Evolutionary conservation across 176 grass and related monocot genomes (phyloP).

Genomic region (Carex myosuroides): DNA sequence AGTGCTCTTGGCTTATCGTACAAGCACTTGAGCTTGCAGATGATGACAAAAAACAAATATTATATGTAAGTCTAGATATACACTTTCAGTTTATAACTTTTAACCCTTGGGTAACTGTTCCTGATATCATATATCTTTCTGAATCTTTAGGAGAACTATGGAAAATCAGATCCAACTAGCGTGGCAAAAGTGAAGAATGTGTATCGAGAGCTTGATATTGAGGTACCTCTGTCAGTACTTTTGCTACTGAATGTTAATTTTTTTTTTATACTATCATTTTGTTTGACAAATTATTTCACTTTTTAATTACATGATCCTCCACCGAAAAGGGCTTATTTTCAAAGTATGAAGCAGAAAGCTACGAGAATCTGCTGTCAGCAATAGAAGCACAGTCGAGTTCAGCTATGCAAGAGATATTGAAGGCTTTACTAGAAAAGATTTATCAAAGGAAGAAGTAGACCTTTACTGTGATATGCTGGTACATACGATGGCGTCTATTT

Average conservation of each 20-base stretch:
- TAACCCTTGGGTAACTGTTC: neutral
- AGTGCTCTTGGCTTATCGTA: slow-evolving; percentile 73
- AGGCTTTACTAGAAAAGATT: slow-evolving; percentile 57
- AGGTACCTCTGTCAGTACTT: slow-evolving; percentile 25
- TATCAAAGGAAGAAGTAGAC: slow-evolving; percentile 48
- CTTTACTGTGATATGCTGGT: neutral
- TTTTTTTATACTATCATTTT: neutral
- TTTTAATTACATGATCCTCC: neutral
- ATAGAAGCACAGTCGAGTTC: slow-evolving; percentile 51
- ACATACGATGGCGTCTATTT: neutral
- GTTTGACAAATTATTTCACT: neutral
- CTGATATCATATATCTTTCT: neutral
- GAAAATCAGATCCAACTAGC: slow-evolving; percentile 45
- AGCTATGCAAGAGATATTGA: slow-evolving; percentile 43
- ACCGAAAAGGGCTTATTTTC: slow-evolving; percentile 28
- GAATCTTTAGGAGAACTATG: slow-evolving; percentile 57
- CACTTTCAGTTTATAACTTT: neutral
- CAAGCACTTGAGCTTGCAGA: slow-evolving; percentile 39
- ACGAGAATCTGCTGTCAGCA: slow-evolving; percentile 35
- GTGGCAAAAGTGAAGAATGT: slow-evolving; percentile 62
- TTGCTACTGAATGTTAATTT: neutral
- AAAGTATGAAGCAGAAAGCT: slow-evolving; percentile 38
- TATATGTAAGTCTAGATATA: slow-evolving; percentile 35
- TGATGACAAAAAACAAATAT: slow-evolving; percentile 32
- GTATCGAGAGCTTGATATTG: slow-evolving; percentile 55